These are phyloP conservation scores for Neopestalotiopsis clavispora DNA, from an alignment of 2,329 filamentous ascomycete species.

Conservation along the genomic window DNA sequence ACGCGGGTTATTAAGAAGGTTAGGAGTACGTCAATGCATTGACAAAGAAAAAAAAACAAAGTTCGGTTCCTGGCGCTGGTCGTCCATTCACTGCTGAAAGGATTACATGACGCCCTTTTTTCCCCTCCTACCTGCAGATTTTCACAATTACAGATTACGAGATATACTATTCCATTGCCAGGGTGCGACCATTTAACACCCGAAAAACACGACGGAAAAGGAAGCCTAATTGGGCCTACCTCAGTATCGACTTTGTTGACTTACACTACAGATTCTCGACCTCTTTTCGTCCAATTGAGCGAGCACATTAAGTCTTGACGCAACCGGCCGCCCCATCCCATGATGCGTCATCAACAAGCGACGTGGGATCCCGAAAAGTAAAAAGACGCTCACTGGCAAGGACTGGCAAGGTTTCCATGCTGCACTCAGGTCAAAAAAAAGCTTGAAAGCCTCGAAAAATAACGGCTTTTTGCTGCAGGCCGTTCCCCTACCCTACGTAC, in stretches of 20 bases:
- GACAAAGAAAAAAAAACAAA: background rate
- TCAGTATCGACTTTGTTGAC: background rate
- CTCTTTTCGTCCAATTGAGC: background rate
- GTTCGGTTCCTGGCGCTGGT: constrained; percentile 9
- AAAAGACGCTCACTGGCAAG: background rate
- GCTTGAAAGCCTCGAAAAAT: constrained; percentile 7
- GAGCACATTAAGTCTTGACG: background rate
- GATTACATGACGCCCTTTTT: too few relatives aligned
- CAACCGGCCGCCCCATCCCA: background rate
- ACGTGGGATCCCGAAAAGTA: background rate
- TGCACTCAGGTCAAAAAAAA: background rate
- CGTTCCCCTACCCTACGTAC: background rate
- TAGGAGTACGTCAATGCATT: background rate
- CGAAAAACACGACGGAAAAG: too few relatives aligned
- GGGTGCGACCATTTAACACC: too few relatives aligned
- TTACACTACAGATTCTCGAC: background rate
- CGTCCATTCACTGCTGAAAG: background rate
- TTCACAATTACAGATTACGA: background rate
- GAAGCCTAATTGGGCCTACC: too few relatives aligned
- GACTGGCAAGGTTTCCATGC: background rate
- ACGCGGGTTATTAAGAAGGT: background rate
- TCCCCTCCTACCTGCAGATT: background rate
- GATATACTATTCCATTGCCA: background rate
- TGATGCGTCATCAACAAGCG: constrained; percentile 7
- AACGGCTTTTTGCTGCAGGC: constrained; percentile 10